Base-by-base conservation (phyloP, 139 green algal genomes). In the Tetradesmus lagerheimii region DNA sequence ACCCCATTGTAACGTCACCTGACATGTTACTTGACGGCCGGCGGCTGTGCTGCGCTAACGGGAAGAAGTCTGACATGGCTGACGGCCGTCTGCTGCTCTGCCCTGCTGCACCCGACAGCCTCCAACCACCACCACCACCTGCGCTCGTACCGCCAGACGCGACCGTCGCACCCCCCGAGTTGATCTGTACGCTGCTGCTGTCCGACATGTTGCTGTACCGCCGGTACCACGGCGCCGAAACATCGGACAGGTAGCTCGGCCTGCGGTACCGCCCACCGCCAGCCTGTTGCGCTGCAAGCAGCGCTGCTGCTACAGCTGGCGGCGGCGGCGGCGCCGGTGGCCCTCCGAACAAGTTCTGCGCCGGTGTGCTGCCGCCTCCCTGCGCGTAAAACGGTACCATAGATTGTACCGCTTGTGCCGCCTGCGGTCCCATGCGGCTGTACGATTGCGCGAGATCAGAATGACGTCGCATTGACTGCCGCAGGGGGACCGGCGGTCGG, bases 161-260 rank as follows among this genome's bases (percentile, higher is more conserved):
- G 14, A 64, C 50, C 3, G 50, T 23, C 6, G 50, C 50, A 4
- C 50, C 50, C 15, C 1, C 12, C 50, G 50, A 64, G 50, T 64
- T 64, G 12, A 16, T 27, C 50, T 64, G 50, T 12, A 64, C 50
- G 50, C 50, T 64, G 35, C 80, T 71, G 45, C n/a, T 29, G 14
- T 87, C 81, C 0, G 81, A 87, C 34, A 78, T 37, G 50, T 87
- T 87, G 53, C 81, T 87, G 81, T 57, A 78, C 62, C 62, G 83
- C 37, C 37, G 35, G 37, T 64, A 80, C 37, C 37, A 37, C 38
- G 20, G 11, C 15, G 20, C 20, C 0, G 62, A 79, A 16, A 79
- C 83, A 29, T 88, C 83, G 2, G 37, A 66, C 18, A 88, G 35
- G 37, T 88, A 88, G 35, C 57, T 80, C 18, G 83, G 83, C n/a